Evolutionary conservation across 352 stramenopile genomes (phyloP), one percentile per base, ranked within the genome.

Genomic region (Pythium apleroticum): DNA sequence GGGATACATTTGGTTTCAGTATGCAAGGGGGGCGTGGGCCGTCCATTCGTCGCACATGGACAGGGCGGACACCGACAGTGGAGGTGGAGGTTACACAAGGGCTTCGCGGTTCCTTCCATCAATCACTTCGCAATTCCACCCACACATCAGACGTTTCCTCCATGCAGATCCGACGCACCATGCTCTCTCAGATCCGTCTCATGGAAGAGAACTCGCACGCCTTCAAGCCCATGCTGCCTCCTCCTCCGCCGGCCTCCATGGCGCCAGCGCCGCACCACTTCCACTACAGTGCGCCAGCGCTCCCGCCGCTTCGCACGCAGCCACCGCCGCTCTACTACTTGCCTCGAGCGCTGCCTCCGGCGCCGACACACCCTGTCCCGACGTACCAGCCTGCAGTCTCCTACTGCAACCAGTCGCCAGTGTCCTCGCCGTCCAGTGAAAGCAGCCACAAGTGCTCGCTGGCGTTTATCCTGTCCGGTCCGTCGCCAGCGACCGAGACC

Each of bases 111-210:
- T 20, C 20, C 49, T 27, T 37, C 49, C 27, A 31, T 22, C 22
- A 27, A 31, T 67, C 60, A 67, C 55, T 67, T 43, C 20, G 14
- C 37, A 31, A 61, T 67, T 61, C 55, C 11, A 46, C 57, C 20
- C 17, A n/a, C 55, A 66, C 25, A 41, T 28, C 31, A 52, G 33
- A 41, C 33, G 33, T 41, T 41, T 27, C 54, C 9, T 27, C 56
- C 19, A 60, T 58, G 57, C 49, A 69, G 10, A 58, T 60, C 39
- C 55, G 37, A 45, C 43, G n/a, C 31, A 65, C 24, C 3, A 71
- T 71, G 64, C 56, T 71, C 57, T 71, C 64, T 33, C 64, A 71
- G n/a, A 46, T 71, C 15, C 48, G 57, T 19, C 35, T 59, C 15
- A 14, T 41, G n/a, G 56, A 71, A 15, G 64, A 65, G 2, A 12